These are phyloP conservation scores for Talaromyces nanjingensis DNA, from an alignment of 495 filamentous ascomycete genomes.

Conservation along the genomic window DNA sequence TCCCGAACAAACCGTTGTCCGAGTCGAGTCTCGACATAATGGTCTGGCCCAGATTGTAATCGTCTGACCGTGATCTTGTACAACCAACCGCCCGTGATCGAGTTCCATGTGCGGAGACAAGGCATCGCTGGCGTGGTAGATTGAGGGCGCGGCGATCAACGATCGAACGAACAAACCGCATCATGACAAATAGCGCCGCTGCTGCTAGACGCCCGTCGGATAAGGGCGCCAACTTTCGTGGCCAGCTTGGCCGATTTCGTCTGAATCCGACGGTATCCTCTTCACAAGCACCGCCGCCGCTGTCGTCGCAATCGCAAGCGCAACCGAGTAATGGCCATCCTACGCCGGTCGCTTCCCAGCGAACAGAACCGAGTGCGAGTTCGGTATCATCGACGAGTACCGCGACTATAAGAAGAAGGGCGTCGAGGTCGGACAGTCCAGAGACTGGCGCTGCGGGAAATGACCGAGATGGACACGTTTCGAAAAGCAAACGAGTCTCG, in stretches of 20 bases:
- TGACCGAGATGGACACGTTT: neutral
- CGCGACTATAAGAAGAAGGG: neutral
- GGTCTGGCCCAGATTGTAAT: neutral
- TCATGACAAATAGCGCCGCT: slow-evolving; percentile 2
- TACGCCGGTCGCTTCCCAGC: neutral
- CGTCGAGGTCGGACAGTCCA: slow-evolving; percentile 4
- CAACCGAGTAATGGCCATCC: neutral
- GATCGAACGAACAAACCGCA: neutral
- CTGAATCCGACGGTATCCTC: slow-evolving; percentile 14
- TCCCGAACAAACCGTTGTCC: neutral
- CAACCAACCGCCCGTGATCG: neutral
- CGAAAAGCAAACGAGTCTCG: slow-evolving; percentile 31
- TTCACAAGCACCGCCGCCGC: slow-evolving; percentile 16
- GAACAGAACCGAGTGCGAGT: neutral
- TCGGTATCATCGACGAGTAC: neutral
- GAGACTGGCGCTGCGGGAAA: neutral
- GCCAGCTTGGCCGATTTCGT: slow-evolving; percentile 41
- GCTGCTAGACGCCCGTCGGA: slow-evolving; percentile 2
- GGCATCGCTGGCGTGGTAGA: neutral
- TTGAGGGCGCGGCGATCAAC: neutral
- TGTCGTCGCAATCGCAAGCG: neutral
- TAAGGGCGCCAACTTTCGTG: slow-evolving; percentile 24
- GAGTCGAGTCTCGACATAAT: neutral
- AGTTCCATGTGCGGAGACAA: neutral
- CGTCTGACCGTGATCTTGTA: neutral